phyloP scores from a whole-genome alignment of 2,329 filamentous ascomycete genomes.

The Tolypocladium album region DNA sequence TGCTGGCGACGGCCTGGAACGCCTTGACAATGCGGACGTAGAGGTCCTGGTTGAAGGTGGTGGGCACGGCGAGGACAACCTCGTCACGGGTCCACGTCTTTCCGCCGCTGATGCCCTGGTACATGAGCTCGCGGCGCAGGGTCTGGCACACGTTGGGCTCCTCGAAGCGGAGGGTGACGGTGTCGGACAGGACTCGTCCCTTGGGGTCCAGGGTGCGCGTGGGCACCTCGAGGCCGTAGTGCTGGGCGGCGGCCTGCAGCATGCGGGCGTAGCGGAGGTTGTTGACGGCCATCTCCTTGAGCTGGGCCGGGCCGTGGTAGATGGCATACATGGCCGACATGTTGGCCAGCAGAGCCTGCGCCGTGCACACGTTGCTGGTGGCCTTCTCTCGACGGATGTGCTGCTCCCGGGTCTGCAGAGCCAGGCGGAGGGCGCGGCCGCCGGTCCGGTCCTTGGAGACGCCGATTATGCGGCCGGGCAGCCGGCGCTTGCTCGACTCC shows the following conservation, averaged over 20 bases:
- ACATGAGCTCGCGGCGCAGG: constrained; percentile 29
- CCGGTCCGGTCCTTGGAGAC: constrained; percentile 86
- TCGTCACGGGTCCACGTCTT: constrained; percentile 33
- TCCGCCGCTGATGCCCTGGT: constrained; percentile 62
- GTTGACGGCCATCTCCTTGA: constrained; percentile 74
- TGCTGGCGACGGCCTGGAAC: constrained; percentile 15
- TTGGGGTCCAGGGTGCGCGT: constrained; percentile 45
- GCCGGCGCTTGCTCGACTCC: constrained; percentile 89
- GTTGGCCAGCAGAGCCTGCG: constrained; percentile 86
- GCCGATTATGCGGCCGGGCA: constrained; percentile 82
- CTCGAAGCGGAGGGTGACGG: constrained; percentile 52
- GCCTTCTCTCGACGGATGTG: constrained; percentile 95
- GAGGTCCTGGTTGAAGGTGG: constrained; percentile 12
- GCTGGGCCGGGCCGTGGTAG: constrained; percentile 78
- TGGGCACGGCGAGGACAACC: constrained; percentile 15
- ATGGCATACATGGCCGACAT: constrained; percentile 93
- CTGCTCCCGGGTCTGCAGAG: constrained; percentile 88
- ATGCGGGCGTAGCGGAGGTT: constrained; percentile 61
- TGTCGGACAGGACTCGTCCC: constrained; percentile 63
- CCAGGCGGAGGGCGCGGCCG: constrained; percentile 68
- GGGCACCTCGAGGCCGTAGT: constrained; percentile 53
- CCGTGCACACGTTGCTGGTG: constrained; percentile 94
- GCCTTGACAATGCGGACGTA: constrained; percentile 10
- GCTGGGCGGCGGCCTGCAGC: constrained; percentile 52
- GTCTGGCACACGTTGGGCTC: constrained; percentile 10